Evolutionary conservation across 2,329 filamentous ascomycete genomes (phyloP).

Genomic region (Ceratocystiopsis minuta): DNA sequence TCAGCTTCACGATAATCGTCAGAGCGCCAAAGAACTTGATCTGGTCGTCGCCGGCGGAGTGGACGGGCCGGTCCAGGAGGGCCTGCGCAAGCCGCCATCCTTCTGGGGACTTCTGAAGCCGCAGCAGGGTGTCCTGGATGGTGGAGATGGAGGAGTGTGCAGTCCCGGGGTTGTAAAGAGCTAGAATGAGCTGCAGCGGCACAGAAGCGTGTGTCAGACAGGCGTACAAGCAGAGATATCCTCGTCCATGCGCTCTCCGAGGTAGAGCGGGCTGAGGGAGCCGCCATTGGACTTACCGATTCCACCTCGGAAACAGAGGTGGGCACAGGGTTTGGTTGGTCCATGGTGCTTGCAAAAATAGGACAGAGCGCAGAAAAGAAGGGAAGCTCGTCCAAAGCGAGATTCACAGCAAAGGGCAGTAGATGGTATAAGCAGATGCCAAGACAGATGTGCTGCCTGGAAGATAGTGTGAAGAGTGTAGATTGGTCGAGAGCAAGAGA

Average conservation of each 20-base stretch:
- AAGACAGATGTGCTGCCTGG: not conserved
- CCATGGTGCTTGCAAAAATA: slow-evolving; percentile 6
- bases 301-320: slow-evolving; percentile 18
- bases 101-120: slow-evolving; percentile 57
- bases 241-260: too few relatives aligned
- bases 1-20: slow-evolving; percentile 86
- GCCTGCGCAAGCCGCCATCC: slow-evolving; percentile 77
- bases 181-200: slow-evolving; percentile 24
- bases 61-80: slow-evolving; percentile 30
- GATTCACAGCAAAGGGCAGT: not conserved
- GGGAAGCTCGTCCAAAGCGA: not conserved
- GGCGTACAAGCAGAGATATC: not conserved
- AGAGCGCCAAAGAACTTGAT: slow-evolving; percentile 84
- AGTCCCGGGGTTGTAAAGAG: slow-evolving; percentile 32
- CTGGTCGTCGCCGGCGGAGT: slow-evolving; percentile 45
- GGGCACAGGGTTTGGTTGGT: slow-evolving; percentile 10
- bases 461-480: too few relatives aligned
- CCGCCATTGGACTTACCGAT: slow-evolving; percentile 12
- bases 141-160: slow-evolving; percentile 27
- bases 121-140: slow-evolving; percentile 57
- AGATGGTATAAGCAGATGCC: not conserved
- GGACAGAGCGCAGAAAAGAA: not conserved
- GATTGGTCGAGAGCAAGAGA: not conserved
- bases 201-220: not conserved
- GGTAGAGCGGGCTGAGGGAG: too few relatives aligned